These are phyloP conservation scores for Cajanus cajan DNA, from an alignment of 306 rosid genomes.

Conservation along the genomic window DNA sequence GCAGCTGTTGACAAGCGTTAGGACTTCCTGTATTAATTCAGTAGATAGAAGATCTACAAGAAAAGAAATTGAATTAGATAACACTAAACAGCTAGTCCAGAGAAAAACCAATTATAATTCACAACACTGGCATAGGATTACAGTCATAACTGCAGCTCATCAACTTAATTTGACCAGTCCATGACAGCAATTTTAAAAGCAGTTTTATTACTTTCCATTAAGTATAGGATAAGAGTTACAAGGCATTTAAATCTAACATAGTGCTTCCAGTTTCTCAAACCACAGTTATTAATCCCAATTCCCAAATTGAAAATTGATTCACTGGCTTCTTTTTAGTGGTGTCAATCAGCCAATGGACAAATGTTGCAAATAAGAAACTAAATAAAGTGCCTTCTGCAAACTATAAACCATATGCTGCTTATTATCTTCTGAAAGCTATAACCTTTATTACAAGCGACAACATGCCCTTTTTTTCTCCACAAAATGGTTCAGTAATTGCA, in stretches of 20 bases:
- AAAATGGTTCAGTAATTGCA: background rate
- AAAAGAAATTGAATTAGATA: constrained; percentile 32
- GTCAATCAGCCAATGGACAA: background rate
- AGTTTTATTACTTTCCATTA: background rate
- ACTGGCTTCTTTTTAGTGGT: constrained; percentile 2
- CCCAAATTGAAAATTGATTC: too few species aligned
- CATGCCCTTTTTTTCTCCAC: background rate
- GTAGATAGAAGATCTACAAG: constrained; percentile 64
- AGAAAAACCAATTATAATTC: background rate
- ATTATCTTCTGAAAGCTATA: background rate
- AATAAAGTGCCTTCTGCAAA: background rate
- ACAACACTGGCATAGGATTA: constrained; percentile 2
- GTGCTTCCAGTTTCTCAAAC: background rate
- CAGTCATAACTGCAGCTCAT: background rate
- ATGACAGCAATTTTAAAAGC: constrained; percentile 16
- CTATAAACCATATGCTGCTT: background rate
- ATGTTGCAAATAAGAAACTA: constrained; percentile 2
- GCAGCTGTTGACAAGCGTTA: constrained; percentile 53
- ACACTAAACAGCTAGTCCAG: constrained; percentile 8
- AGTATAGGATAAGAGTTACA: constrained; percentile 3
- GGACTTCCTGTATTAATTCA: constrained; percentile 55
- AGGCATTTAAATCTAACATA: background rate
- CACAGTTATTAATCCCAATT: background rate
- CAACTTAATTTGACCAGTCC: constrained; percentile 16
- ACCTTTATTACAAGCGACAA: background rate